A percentile compares a stretch with the other conserved stretches of the same genome.
These are phyloP conservation scores for Lanmaoa rubissima DNA, from an alignment of 768 basidiomycete species.

Conservation along the genomic window DNA sequence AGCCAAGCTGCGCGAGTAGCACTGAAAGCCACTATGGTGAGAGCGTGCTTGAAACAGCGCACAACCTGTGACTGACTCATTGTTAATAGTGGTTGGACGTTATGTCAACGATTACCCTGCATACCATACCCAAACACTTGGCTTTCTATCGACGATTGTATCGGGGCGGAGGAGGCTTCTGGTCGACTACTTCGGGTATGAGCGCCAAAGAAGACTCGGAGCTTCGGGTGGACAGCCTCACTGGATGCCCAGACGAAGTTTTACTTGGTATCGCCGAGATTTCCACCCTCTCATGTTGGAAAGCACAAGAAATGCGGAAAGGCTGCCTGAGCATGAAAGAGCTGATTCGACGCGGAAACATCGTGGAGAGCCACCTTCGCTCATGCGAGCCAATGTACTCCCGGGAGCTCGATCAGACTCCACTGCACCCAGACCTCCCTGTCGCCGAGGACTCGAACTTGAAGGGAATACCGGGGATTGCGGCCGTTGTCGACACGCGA, in stretches of 20 bases:
- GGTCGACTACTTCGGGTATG: slow-evolving; percentile 34
- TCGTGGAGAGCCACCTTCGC: slow-evolving; percentile 64
- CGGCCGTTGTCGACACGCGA: slow-evolving; percentile 44
- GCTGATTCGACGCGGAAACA: slow-evolving; percentile 68
- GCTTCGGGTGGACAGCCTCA: slow-evolving; percentile 63
- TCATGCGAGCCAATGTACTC: slow-evolving; percentile 36
- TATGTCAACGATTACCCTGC: slow-evolving; percentile 61
- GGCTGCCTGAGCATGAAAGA: slow-evolving; percentile 72
- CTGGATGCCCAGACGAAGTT: slow-evolving; percentile 78
- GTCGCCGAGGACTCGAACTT: slow-evolving; percentile 15
- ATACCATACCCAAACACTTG: slow-evolving; percentile 63
- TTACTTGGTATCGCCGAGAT: slow-evolving; percentile 74
- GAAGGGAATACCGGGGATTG: slow-evolving; percentile 31
- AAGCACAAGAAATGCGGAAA: slow-evolving; percentile 57
- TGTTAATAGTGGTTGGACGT: slow-evolving; percentile 71
- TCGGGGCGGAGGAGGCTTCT: slow-evolving; percentile 48
- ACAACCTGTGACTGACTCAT: slow-evolving; percentile 13
- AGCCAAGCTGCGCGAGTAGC: slow-evolving; percentile 51
- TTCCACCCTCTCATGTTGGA: slow-evolving; percentile 75
- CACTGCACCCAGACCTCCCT: slow-evolving; percentile 42
- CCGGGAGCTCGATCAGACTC: slow-evolving; percentile 33
- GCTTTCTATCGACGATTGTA: slow-evolving; percentile 66
- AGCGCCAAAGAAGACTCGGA: slow-evolving; percentile 39
- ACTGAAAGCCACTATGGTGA: slow-evolving; percentile 71
- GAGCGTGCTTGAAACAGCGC: slow-evolving; percentile 27